phyloP scores from a whole-genome alignment of 192 early-diverging fungal genomes.

The Helicostylum pulchrum region DNA sequence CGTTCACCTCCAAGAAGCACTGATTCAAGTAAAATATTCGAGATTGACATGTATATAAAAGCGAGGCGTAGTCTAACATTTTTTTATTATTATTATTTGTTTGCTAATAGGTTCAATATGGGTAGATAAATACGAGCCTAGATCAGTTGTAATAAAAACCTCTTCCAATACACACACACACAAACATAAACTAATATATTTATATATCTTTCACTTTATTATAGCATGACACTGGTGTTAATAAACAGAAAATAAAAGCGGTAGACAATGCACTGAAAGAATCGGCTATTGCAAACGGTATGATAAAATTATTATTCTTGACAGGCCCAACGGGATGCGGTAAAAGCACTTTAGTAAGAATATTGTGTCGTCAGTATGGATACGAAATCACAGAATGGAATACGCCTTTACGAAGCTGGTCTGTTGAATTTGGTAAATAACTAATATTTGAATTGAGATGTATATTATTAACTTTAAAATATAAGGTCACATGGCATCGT shows the following conservation, averaged over 20 bases:
- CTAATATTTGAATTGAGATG: too few relatives aligned
- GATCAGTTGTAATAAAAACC: background rate
- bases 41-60: too few relatives aligned
- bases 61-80: too few relatives aligned
- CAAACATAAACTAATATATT: too few relatives aligned
- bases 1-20: too few relatives aligned
- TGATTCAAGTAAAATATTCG: too few relatives aligned
- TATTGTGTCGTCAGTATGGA: background rate
- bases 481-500: background rate
- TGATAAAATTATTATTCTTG: background rate
- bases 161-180: too few relatives aligned
- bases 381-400: slow-evolving; percentile 7
- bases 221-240: background rate
- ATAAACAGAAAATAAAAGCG: background rate
- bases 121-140: slow-evolving; percentile 3
- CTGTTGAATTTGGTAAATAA: background rate
- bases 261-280: background rate
- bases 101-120: slow-evolving; percentile 6
- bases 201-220: too few relatives aligned
- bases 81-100: too few relatives aligned
- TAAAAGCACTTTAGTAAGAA: slow-evolving; percentile 2
- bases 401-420: background rate
- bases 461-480: background rate
- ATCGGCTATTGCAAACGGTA: background rate
- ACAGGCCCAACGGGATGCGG: slow-evolving; percentile 7